These are phyloP conservation scores for Hemisphaericaspora lyxosophila DNA, from an alignment of 1,139 yeast species.

Conservation along the genomic window DNA sequence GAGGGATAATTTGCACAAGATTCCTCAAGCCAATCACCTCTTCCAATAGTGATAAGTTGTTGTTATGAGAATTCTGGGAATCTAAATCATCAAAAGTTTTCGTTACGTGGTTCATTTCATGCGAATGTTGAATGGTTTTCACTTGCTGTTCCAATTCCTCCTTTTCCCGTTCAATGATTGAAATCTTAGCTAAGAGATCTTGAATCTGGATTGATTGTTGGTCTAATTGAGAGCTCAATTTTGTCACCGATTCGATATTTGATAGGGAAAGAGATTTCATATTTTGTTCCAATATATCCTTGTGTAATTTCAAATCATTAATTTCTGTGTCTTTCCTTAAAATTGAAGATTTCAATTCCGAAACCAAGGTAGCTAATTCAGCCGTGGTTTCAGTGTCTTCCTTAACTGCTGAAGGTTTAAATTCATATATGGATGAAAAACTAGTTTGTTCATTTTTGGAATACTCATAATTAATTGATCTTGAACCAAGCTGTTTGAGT, in stretches of 20 bases:
- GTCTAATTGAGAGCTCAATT: conserved; percentile 23
- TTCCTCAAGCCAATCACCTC: conserved; percentile 37
- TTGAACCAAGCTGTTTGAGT: background rate
- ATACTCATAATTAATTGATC: background rate
- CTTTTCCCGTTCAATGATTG: conserved; percentile 19
- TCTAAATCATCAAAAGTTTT: conserved; percentile 15
- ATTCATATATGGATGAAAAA: background rate
- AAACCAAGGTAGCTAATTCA: background rate
- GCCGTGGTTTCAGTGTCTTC: no score
- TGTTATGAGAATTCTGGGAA: conserved; percentile 35
- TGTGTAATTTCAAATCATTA: conserved; percentile 39
- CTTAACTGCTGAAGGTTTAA: no score
- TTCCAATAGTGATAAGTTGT: conserved; percentile 32
- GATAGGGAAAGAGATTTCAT: conserved; percentile 32
- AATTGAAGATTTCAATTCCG: conserved; percentile 6
- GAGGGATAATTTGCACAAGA: conserved; percentile 17
- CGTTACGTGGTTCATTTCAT: conserved; percentile 13
- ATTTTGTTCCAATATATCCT: conserved; percentile 42
- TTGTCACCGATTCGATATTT: conserved; percentile 16
- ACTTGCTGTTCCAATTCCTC: conserved; percentile 20
- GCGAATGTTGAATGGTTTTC: conserved; percentile 17
- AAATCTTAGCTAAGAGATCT: conserved; percentile 9
- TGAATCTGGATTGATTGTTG: conserved; percentile 16
- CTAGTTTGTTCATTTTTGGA: background rate
- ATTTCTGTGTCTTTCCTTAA: conserved; percentile 35